Conservation (phyloP, 1,139 yeast genomes). For the Diutina mesorugosa region DNA sequence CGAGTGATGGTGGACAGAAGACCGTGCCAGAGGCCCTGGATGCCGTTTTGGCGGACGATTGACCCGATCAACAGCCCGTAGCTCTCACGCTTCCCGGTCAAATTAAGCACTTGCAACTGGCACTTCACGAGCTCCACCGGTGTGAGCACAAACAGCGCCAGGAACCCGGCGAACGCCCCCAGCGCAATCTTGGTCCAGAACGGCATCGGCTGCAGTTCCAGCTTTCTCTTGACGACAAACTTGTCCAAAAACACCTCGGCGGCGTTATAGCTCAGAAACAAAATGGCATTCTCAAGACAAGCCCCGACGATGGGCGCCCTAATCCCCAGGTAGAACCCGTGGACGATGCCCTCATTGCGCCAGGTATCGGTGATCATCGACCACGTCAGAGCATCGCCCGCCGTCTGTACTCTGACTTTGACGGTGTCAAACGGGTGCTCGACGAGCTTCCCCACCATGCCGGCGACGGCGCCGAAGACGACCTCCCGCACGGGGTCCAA, state of each 20-base stretch:
- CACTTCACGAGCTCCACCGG: slow-evolving; percentile 88
- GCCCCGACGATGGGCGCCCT: slow-evolving; percentile 81
- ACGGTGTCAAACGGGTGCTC: slow-evolving; percentile 92
- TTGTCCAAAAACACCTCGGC: slow-evolving; percentile 13
- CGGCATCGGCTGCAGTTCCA: neutral
- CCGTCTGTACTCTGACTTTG: slow-evolving; percentile 75
- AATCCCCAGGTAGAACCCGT: slow-evolving; percentile 46
- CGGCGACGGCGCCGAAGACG: slow-evolving; percentile 45
- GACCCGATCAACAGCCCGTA: slow-evolving; percentile 26
- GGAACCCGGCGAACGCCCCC: slow-evolving; percentile 76
- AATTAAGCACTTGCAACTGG: slow-evolving; percentile 65
- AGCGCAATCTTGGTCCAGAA: slow-evolving; percentile 14
- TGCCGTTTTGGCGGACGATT: slow-evolving; percentile 38
- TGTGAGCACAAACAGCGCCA: slow-evolving; percentile 74
- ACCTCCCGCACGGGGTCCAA: slow-evolving; percentile 13
- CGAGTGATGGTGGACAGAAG: slow-evolving; percentile 73
- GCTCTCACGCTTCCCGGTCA: slow-evolving; percentile 11
- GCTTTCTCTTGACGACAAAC: neutral
- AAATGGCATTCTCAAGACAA: slow-evolving; percentile 68
- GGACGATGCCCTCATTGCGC: slow-evolving; percentile 48
- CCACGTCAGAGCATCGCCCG: slow-evolving; percentile 33
- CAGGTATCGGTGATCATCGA: slow-evolving; percentile 53
- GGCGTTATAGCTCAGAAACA: slow-evolving; percentile 48
- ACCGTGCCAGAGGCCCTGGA: slow-evolving; percentile 63
- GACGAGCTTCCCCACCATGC: slow-evolving; percentile 70